Base-by-base conservation (phyloP, 2,329 filamentous ascomycete species). In the Scedosporium minutisporum region DNA sequence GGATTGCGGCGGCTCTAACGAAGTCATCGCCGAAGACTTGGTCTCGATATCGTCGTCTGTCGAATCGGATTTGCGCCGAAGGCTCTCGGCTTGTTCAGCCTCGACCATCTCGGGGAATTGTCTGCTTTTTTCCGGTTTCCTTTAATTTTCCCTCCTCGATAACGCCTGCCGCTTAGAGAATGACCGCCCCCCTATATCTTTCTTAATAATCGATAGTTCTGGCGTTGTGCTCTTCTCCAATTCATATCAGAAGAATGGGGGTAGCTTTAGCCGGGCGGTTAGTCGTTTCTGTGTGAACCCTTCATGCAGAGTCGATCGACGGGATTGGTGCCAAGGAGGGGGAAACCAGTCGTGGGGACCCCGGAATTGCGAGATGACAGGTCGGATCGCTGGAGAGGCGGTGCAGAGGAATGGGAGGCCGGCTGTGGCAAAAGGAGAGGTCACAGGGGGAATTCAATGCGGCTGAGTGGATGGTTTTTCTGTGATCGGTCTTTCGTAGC, bases 221-320 rank as follows among this genome's bases (percentile, higher is more conserved):
- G 51, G 51, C 7, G 21, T 16, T 55, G 6, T 7, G 18, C 23
- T 23, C 21, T 55, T 55, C 18, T 55, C 51, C 23, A 23, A 55
- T 55, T 55, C 51, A 55, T 55, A 27, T 55, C 51, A 55, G 51
- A 55, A 10, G 51, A 27, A 55, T 27, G 18, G 18, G 51, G 18
- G 18, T 29, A 23, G 23, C 12, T 12, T 55, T 55, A 55, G 23
- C 51, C 51, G 51, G 51, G 51, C 51, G 51, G 51, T 55, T 55
- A 55, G 18, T 18, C 4, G 18, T 55, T 25, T 18, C 21, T 27
- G 6, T 12, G 21, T 23, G 18, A 23, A 23, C 51, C 18, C 51
- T 23, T 55, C 51, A 55, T 55, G 51, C 51, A 55, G 51, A 23
- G 51, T 55, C 23, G 51, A 55, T 55, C 51, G 51, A 55, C 51